A percentile compares a stretch with the other conserved stretches of the same genome.
Evolutionary conservation across 106 monocot genomes (phyloP).

Genomic region (Chionographis japonica): DNA sequence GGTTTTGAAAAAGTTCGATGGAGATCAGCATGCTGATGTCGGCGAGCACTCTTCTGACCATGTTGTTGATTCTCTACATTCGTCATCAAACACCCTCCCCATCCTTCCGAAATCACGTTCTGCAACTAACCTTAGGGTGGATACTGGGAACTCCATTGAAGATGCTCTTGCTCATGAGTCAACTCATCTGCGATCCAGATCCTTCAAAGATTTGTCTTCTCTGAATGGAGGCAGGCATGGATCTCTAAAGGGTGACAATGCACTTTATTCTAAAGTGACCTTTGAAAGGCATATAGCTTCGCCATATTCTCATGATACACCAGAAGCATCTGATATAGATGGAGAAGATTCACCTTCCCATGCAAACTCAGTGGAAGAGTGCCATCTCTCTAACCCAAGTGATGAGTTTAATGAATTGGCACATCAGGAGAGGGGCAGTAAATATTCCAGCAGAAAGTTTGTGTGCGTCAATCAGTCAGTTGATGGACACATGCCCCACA

Average conservation of each 20-base stretch:
- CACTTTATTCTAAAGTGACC: not conserved
- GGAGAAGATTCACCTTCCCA: not conserved
- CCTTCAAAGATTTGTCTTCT: constrained; percentile 27
- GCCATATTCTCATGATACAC: constrained; percentile 8
- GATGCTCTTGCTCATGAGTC: not conserved
- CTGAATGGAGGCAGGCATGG: not conserved
- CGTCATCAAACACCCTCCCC: not conserved
- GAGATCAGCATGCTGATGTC: constrained; percentile 12
- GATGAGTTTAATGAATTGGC: constrained; percentile 1
- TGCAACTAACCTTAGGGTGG: constrained; percentile 12
- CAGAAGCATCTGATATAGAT: constrained; percentile 9
- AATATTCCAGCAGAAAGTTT: not conserved
- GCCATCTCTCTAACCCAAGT: constrained; percentile 1
- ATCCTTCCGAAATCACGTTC: constrained; percentile 34
- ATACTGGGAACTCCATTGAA: constrained; percentile 3
- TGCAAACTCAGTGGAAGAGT: not conserved
- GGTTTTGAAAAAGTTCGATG: constrained; percentile 17
- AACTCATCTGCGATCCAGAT: constrained; percentile 20
- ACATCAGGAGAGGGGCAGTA: constrained; percentile 5
- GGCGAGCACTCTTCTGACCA: constrained; percentile 9
- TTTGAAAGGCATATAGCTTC: not conserved
- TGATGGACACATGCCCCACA: constrained; percentile 9
- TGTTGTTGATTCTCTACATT: constrained; percentile 9
- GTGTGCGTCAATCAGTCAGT: constrained; percentile 2
- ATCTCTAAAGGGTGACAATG: not conserved